Percentiles rank a stretch among this genome's conserved stretches.
Conservation (phyloP, 768 basidiomycete genomes). For the Tulasnella sp. region DNA sequence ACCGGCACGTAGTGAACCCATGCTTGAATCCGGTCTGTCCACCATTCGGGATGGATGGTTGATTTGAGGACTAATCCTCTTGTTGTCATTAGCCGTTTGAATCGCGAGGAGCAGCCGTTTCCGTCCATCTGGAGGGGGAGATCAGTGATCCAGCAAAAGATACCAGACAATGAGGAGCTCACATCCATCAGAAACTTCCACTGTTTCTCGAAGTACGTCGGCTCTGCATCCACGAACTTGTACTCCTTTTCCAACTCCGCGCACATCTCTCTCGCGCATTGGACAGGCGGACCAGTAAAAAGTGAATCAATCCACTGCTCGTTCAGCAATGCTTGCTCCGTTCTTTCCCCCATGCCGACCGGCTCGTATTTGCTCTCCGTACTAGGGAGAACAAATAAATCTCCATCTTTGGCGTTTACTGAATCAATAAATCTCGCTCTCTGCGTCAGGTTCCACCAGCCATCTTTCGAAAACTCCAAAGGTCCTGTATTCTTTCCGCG, state of each 20-base stretch:
- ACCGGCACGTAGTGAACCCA: constrained; percentile 74
- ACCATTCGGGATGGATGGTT: constrained; percentile 53
- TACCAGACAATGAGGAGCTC: constrained; percentile 20
- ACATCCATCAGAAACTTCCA: constrained; percentile 31
- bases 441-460: constrained; percentile 12
- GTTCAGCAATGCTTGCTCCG: constrained; percentile 24
- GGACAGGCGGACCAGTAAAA: constrained; percentile 29
- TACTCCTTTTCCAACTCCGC: constrained; percentile 25
- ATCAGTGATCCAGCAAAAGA: neutral
- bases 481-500: constrained; percentile 10
- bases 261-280: constrained; percentile 25
- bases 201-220: neutral
- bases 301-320: constrained; percentile 28
- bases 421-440: neutral
- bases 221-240: constrained; percentile 25
- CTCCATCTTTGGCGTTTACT: neutral
- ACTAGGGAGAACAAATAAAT: constrained; percentile 3
- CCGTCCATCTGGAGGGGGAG: constrained; percentile 26
- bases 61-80: constrained; percentile 30
- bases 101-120: constrained; percentile 33
- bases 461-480: neutral
- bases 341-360: constrained; percentile 3
- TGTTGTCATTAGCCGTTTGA: constrained; percentile 32
- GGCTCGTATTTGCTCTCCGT: constrained; percentile 9
- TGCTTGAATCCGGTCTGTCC: constrained; percentile 45